These are phyloP conservation scores for Lentinula sp. DNA, from an alignment of 768 basidiomycete species.

Conservation along the genomic window DNA sequence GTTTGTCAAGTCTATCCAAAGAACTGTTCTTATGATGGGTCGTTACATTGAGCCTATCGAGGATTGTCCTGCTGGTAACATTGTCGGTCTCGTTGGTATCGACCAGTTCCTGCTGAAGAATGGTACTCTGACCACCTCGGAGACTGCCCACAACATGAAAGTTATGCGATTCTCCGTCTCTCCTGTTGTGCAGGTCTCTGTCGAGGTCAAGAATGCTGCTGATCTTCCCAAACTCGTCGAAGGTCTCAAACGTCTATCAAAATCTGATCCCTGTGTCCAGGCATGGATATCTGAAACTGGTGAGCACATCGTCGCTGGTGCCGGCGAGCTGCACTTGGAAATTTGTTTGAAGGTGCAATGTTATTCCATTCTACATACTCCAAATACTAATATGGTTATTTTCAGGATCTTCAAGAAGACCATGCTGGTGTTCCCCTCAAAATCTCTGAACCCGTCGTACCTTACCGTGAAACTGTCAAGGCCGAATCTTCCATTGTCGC, in stretches of 20 bases:
- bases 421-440: conserved; percentile 99
- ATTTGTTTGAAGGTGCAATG: conserved; percentile 89
- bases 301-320: conserved; percentile 98
- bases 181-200: conserved; percentile 97
- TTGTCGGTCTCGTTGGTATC: conserved; percentile 97
- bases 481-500: conserved; percentile 94
- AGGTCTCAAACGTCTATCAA: conserved; percentile 99
- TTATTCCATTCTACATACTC: neutral
- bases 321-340: conserved; percentile 98
- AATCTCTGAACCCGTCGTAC: conserved; percentile 96
- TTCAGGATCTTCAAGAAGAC: conserved; percentile 95
- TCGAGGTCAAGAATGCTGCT: conserved; percentile 99
- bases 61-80: conserved; percentile 99
- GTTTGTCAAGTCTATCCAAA: conserved; percentile 97
- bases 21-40: conserved; percentile 99
- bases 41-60: conserved; percentile 98
- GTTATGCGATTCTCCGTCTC: conserved; percentile 99
- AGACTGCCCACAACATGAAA: conserved; percentile 99
- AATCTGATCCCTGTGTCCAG: conserved; percentile 99
- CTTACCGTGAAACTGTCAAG: conserved; percentile 96
- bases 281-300: conserved; percentile 88
- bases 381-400: conserved; percentile 5
- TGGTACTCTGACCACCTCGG: conserved; percentile 95
- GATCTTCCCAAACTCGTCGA: conserved; percentile 99
- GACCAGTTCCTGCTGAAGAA: conserved; percentile 99